Evolutionary conservation across 192 early-diverging fungal genomes (phyloP), one percentile per base, ranked within the genome.

Genomic region (Backusella tarrabulga): DNA sequence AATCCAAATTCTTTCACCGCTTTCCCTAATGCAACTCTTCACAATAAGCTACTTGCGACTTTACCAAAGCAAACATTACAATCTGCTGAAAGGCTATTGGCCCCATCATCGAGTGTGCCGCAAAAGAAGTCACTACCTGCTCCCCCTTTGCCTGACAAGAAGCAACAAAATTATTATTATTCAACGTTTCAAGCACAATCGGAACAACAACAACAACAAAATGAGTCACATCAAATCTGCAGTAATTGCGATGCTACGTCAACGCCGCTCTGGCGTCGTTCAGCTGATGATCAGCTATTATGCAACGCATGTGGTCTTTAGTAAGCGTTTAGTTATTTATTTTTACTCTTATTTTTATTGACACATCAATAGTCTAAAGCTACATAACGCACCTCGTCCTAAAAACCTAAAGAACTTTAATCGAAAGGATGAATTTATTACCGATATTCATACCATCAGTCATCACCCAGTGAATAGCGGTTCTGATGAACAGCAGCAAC

Each of bases 291-390:
- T 46, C 89, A 94, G 69, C 83, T 94, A 9, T 86, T 99, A 29
- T 99, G 98, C 85, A 99, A 99, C 77, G 98, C 98, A 6, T 99
- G 98, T 77, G 98, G 98, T 0, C 85, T 99, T 36, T 99, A 96
- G 87, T 96, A 90, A 79, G 71, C 32, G 15, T 34, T 38, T 44
- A 7, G 9, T 50, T 41, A 6, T 29, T 34, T 26, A 14, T 32
- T 7, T 7, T 72, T 29, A 7, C 32, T 44, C 26, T 32, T 46
- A 32, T 46, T 5, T 34, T 32, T 26, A 17, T 29, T 46, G 15
- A 29, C 26, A 23, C 9, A 32, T 72, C 12, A 38, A 38, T 73
- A 85, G 85, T 26, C 60, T 84, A 76, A 97, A 97, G 80, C 85
- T 98, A 70, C 97, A 98, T 80, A 92, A 93, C 72, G 88, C 92